These are phyloP conservation scores for Cyberlindnera maclurae DNA, from an alignment of 805 yeast genomes.

Conservation along the genomic window DNA sequence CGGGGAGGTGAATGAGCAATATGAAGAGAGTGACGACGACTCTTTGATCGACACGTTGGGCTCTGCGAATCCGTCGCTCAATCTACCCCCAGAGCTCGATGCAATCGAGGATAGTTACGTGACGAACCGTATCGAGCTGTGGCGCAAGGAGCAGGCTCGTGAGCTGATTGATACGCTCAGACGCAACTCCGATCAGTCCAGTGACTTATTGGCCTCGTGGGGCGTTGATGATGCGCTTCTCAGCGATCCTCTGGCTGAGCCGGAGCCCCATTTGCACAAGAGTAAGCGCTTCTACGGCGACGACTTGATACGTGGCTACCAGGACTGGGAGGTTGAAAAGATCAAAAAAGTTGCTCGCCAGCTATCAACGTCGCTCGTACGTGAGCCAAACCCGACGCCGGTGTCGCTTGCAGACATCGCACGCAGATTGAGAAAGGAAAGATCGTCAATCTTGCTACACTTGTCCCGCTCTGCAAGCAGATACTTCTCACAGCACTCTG, in stretches of 20 bases:
- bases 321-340: constrained; percentile 19
- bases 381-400: constrained; percentile 9
- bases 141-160: constrained; percentile 25
- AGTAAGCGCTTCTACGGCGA: constrained; percentile 24
- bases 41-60: constrained; percentile 22
- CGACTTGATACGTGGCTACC: constrained; percentile 16
- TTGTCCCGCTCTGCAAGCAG: constrained; percentile 18
- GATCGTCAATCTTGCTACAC: constrained; percentile 16
- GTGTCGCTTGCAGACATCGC: not conserved
- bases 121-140: constrained; percentile 21
- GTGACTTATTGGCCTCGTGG: constrained; percentile 25
- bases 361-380: constrained; percentile 18
- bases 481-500: constrained; percentile 9
- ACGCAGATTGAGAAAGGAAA: constrained; percentile 9
- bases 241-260: not conserved
- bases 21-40: constrained; percentile 22
- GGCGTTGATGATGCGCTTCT: constrained; percentile 25
- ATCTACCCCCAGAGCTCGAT: constrained; percentile 11
- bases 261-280: not conserved
- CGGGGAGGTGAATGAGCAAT: constrained; percentile 6
- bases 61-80: constrained; percentile 7
- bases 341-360: constrained; percentile 21
- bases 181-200: constrained; percentile 9
- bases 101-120: constrained; percentile 9
- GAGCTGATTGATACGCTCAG: constrained; percentile 17